Conservation (phyloP, 2,329 filamentous ascomycete species). For the Colletotrichum liriopes region DNA sequence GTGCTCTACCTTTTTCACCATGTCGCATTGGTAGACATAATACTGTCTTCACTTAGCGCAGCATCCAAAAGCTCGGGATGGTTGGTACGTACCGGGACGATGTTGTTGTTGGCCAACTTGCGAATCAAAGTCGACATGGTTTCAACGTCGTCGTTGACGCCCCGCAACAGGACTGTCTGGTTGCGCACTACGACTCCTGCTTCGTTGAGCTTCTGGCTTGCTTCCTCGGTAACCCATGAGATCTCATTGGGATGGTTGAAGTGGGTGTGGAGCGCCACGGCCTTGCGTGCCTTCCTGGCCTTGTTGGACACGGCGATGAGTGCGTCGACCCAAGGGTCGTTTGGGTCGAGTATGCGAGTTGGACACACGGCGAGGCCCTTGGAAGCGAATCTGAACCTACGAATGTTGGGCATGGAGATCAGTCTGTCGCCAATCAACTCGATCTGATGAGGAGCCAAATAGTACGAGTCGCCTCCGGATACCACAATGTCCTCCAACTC, state of each 20-base stretch:
- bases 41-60: constrained; percentile 58
- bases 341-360: constrained; percentile 66
- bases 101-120: constrained; percentile 68
- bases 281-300: constrained; percentile 69
- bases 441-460: constrained; percentile 68
- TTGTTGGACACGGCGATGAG: constrained; percentile 66
- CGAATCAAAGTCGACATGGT: constrained; percentile 70
- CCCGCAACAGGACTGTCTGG: constrained; percentile 72
- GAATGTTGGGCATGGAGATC: constrained; percentile 70
- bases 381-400: constrained; percentile 73
- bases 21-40: constrained; percentile 77
- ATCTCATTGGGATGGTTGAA: constrained; percentile 76
- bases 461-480: constrained; percentile 75
- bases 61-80: background rate
- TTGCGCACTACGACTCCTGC: constrained; percentile 69
- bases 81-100: constrained; percentile 66
- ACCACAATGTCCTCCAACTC: constrained; percentile 72
- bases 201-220: constrained; percentile 64
- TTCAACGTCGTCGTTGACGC: constrained; percentile 69
- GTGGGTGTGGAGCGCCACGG: constrained; percentile 75
- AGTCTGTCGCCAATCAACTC: constrained; percentile 68
- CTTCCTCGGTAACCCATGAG: constrained; percentile 71
- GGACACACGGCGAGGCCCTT: constrained; percentile 75
- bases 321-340: constrained; percentile 68
- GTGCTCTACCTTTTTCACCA: constrained; percentile 74